phyloP scores from a whole-genome alignment of 192 early-diverging fungal species.

The Diversispora epigaea region DNA sequence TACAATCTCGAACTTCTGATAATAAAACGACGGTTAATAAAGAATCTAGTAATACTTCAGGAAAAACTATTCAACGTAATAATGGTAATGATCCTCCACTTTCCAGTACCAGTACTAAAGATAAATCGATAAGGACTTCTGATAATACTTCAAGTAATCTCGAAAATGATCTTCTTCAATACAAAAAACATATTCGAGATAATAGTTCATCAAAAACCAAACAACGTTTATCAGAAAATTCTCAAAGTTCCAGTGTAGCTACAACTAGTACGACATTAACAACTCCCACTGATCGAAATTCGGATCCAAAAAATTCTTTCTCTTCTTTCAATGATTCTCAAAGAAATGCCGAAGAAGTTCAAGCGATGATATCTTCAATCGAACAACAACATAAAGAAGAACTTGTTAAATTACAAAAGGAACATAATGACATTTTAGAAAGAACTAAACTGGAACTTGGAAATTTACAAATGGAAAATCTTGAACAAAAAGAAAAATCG shows the following conservation, averaged over 20 bases:
- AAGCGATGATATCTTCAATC: neutral
- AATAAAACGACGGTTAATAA: no score
- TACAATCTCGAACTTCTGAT: no score
- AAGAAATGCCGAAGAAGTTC: neutral
- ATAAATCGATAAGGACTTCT: no score
- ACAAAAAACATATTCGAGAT: slow-evolving; percentile 14
- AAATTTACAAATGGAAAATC: no score
- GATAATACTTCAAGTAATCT: neutral
- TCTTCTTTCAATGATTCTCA: neutral
- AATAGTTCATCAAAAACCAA: neutral
- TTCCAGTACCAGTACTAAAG: no score
- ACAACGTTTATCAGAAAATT: neutral
- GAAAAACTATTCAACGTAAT: no score
- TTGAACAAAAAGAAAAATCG: no score
- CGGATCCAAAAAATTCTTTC: neutral
- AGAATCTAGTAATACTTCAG: no score
- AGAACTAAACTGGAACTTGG: no score
- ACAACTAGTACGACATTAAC: neutral
- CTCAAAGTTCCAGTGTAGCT: neutral
- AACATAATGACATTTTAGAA: no score
- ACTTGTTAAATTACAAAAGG: no score
- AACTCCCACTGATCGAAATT: neutral
- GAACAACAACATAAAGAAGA: neutral
- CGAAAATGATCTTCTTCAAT: neutral
- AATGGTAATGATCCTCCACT: no score